Evolutionary conservation across 2,329 filamentous ascomycete species (phyloP).

Genomic region (Stagonosporopsis chrysanthemi): DNA sequence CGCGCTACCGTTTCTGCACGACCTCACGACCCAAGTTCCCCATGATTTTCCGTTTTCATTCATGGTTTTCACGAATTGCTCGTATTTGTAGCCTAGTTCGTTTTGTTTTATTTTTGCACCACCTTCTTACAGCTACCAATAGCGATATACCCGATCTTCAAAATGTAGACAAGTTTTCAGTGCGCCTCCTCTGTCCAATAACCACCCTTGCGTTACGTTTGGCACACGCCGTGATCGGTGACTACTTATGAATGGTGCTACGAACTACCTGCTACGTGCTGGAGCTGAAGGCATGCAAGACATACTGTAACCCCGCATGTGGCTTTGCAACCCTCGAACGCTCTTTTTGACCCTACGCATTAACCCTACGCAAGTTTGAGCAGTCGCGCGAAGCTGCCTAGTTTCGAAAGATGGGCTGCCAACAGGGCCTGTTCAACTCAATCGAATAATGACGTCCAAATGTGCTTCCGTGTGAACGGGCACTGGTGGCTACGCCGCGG

Average conservation of each 20-base stretch:
- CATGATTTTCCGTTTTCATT: not conserved
- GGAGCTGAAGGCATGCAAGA: not conserved
- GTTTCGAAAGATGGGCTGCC: too few species aligned
- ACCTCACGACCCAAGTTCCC: not conserved
- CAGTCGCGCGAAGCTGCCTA: not conserved
- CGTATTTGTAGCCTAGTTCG: not conserved
- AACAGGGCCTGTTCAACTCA: not conserved
- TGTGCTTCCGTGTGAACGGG: not conserved
- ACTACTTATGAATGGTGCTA: too few species aligned
- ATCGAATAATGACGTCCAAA: not conserved
- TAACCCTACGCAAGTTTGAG: too few species aligned
- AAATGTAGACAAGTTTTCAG: not conserved
- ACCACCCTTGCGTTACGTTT: not conserved
- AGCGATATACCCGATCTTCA: conserved; percentile 7
- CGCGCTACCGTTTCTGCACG: not conserved
- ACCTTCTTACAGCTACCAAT: not conserved
- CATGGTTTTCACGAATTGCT: not conserved
- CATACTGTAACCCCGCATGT: not conserved
- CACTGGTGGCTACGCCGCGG: not conserved
- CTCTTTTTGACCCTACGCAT: not conserved
- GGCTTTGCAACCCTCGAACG: not conserved
- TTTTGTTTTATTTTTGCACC: not conserved
- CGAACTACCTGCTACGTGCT: too few species aligned
- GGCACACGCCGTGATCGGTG: not conserved
- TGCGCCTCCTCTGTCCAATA: not conserved